Evolutionary conservation across 2,329 filamentous ascomycete genomes (phyloP), one percentile per base, ranked within the genome.

Genomic region (Talaromyces islandicus): DNA sequence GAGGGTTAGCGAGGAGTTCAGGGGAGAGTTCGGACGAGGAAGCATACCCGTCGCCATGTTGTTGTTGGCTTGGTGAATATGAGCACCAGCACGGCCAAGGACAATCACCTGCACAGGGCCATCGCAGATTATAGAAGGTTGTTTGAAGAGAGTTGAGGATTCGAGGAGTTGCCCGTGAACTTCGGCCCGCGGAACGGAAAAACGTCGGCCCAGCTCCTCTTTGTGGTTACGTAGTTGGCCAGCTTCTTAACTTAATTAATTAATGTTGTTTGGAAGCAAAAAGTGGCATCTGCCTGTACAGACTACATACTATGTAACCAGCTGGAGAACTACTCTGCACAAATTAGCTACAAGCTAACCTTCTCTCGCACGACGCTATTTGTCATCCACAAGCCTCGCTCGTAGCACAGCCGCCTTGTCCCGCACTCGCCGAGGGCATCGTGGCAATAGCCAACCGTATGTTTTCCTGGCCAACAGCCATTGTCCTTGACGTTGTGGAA

Each of bases 1-100:
- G 24, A 24, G 41, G 41, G 9, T 46, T 24, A 24, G 43, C 43
- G 11, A 7, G 19, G n/a, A 12, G 43, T 24, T 46, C 3, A 9
- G 21, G 41, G 7, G 11, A 21, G 19, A 27, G 25, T 27, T 27
- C 25, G 9, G 17, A 21, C n/a, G 29, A 19, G 17, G 21, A 25
- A 46, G 29, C 57, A 21, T 57, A 63, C 62, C 62, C 32, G 62
- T 63, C 43, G 62, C 62, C 62, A 63, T 63, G 19, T 56, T 58
- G 25, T 11, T 52, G 24, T 52, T 50, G 10, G 43, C 43, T 50
- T 5, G 19, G 48, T 52, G 48, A 27, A 10, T 7, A 52, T 52
- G 7, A 19, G 21, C 27, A 52, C 24, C 50, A 57, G 38, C 48
- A 25, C 17, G 12, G 7, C 14, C 7, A 14, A 9, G 25, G 17